phyloP scores from a whole-genome alignment of 2,329 filamentous ascomycete genomes.

The Myriosclerotinia scirpicola region DNA sequence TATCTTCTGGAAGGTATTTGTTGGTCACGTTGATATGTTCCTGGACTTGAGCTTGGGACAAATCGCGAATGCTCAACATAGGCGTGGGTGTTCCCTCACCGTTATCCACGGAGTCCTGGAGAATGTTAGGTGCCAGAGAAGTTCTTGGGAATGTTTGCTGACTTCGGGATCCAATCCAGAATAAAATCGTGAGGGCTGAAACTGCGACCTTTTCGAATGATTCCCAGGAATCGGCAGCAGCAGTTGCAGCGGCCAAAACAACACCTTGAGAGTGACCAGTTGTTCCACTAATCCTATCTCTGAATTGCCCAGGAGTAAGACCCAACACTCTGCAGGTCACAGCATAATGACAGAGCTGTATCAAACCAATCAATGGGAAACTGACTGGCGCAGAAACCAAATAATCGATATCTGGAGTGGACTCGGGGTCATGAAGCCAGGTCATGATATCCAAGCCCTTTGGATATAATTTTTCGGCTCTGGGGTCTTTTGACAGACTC shows the following conservation, averaged over 20 bases:
- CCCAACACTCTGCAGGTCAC: slow-evolving; percentile 92
- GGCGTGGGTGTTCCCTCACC: slow-evolving; percentile 95
- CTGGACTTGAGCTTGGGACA: slow-evolving; percentile 84
- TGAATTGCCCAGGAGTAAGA: slow-evolving; percentile 82
- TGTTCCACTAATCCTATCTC: slow-evolving; percentile 80
- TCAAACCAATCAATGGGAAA: slow-evolving; percentile 91
- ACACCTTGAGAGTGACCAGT: slow-evolving; percentile 98
- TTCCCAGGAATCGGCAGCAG: slow-evolving; percentile 90
- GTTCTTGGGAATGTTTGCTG: slow-evolving; percentile 97
- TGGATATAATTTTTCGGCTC: slow-evolving; percentile 91
- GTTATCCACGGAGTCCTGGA: slow-evolving; percentile 90
- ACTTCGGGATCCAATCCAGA: slow-evolving; percentile 97
- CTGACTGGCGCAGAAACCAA: slow-evolving; percentile 93
- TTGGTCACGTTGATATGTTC: slow-evolving; percentile 97
- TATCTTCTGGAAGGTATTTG: slow-evolving; percentile 87
- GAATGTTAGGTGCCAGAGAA: slow-evolving; percentile 83
- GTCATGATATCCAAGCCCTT: slow-evolving; percentile 95
- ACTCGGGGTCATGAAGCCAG: slow-evolving; percentile 87
- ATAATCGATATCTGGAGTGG: slow-evolving; percentile 92
- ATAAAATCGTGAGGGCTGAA: slow-evolving; percentile 85
- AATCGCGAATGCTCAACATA: slow-evolving; percentile 95
- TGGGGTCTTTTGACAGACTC: slow-evolving; percentile 75
- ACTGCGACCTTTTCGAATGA: slow-evolving; percentile 78
- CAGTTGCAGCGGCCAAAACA: slow-evolving; percentile 87
- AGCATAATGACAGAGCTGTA: slow-evolving; percentile 93